phyloP scores from a whole-genome alignment of 129 eudicot genomes.

The Helianthus tuberosus region DNA sequence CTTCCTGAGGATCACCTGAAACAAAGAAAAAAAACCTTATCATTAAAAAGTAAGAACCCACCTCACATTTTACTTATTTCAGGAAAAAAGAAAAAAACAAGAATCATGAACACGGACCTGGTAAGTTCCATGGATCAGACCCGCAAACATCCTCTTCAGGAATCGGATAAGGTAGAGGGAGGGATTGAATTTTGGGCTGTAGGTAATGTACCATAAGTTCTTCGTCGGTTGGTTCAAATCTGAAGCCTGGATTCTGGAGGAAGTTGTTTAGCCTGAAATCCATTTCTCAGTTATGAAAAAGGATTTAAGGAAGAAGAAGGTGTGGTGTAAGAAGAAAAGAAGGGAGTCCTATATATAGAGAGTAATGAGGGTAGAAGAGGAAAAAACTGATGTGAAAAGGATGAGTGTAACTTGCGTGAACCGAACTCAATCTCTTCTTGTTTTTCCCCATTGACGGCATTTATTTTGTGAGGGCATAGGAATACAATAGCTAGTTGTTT shows the following conservation, averaged over 20 bases:
- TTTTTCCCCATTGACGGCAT: constrained; percentile 59
- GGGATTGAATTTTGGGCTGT: constrained; percentile 63
- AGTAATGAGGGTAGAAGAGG: constrained; percentile 22
- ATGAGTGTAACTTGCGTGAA: constrained; percentile 67
- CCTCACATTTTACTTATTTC: constrained; percentile 20
- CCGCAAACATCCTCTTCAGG: constrained; percentile 87
- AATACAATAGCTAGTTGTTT: not conserved
- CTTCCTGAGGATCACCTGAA: constrained; percentile 69
- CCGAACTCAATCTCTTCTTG: constrained; percentile 67
- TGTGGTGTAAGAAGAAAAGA: constrained; percentile 40
- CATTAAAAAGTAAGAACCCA: constrained; percentile 5
- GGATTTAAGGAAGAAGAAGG: constrained; percentile 23
- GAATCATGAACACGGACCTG: constrained; percentile 45
- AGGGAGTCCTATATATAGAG: constrained; percentile 50
- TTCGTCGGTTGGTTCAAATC: constrained; percentile 95
- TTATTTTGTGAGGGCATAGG: constrained; percentile 18
- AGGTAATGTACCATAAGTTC: constrained; percentile 83
- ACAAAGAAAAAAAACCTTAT: not conserved
- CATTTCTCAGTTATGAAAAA: not conserved
- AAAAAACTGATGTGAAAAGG: constrained; percentile 23
- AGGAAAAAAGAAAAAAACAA: not conserved
- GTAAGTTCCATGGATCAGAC: constrained; percentile 96
- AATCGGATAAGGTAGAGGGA: constrained; percentile 71
- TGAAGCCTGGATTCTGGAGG: constrained; percentile 77
- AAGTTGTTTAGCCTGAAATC: constrained; percentile 48